Evolutionary conservation across 257 asterid species (phyloP).

Genomic region (Solanum chiquidenum): DNA sequence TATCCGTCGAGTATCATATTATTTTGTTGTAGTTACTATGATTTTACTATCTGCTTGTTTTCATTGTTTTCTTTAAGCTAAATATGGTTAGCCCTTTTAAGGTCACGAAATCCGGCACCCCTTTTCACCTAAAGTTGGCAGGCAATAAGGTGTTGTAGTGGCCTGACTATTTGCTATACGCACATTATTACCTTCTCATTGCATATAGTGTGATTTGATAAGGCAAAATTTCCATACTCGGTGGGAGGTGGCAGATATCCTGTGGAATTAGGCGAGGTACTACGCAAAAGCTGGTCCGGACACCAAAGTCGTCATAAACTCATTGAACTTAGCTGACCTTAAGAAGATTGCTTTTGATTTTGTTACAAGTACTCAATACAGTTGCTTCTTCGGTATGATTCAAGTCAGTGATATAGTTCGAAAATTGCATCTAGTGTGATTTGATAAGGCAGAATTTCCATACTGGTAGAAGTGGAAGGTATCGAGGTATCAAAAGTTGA

Average conservation of each 20-base stretch:
- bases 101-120: neutral
- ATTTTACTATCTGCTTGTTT: neutral
- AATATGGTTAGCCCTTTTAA: neutral
- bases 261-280: too few species aligned
- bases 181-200: neutral
- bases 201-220: neutral
- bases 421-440: neutral
- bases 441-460: neutral
- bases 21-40: neutral
- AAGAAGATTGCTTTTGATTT: constrained; percentile 24
- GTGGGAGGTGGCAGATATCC: too few species aligned
- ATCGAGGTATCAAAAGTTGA: too few species aligned
- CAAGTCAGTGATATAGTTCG: too few species aligned
- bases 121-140: neutral
- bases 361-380: neutral
- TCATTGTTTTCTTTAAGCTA: neutral
- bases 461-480: neutral
- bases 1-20: neutral
- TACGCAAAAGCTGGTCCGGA: too few species aligned
- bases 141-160: neutral
- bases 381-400: too few species aligned
- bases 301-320: too few species aligned
- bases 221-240: neutral
- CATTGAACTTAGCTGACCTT: neutral
- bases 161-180: neutral